Conservation (phyloP, 2,329 filamentous ascomycete genomes). For the Alternaria gansuensis region DNA sequence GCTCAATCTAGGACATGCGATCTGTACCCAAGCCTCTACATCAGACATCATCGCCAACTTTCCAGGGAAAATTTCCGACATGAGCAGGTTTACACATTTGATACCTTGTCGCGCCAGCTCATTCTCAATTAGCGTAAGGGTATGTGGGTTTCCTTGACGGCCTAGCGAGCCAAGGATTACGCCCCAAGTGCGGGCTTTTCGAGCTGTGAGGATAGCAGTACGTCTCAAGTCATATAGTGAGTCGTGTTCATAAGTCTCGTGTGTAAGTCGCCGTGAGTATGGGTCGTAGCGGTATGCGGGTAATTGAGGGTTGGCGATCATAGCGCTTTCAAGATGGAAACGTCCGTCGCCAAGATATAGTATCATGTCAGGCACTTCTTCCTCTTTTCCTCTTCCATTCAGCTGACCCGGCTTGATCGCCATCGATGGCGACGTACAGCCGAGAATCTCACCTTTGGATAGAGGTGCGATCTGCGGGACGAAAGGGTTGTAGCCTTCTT, state of each 20-base stretch:
- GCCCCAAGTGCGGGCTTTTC: slow-evolving; percentile 86
- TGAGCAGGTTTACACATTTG: slow-evolving; percentile 82
- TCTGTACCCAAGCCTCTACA: slow-evolving; percentile 97
- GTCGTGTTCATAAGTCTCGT: slow-evolving; percentile 89
- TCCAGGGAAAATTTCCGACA: slow-evolving; percentile 95
- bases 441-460: slow-evolving; percentile 93
- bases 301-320: slow-evolving; percentile 95
- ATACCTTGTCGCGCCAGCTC: slow-evolving; percentile 76
- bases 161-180: slow-evolving; percentile 92
- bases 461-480: slow-evolving; percentile 93
- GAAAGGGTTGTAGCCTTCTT: slow-evolving; percentile 82
- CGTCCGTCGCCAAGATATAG: slow-evolving; percentile 91
- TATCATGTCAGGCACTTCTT: slow-evolving; percentile 69
- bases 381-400: slow-evolving; percentile 59
- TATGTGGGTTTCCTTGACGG: slow-evolving; percentile 94
- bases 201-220: slow-evolving; percentile 78
- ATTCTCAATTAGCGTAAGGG: slow-evolving; percentile 84
- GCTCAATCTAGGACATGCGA: slow-evolving; percentile 93
- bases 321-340: slow-evolving; percentile 96
- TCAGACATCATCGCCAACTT: slow-evolving; percentile 93
- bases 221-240: slow-evolving; percentile 86
- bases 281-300: slow-evolving; percentile 97
- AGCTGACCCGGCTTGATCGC: slow-evolving; percentile 46
- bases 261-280: slow-evolving; percentile 89
- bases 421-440: slow-evolving; percentile 84